Evolutionary conservation across 495 filamentous ascomycete species (phyloP).

Genomic region (Trichoderma gamsii): DNA sequence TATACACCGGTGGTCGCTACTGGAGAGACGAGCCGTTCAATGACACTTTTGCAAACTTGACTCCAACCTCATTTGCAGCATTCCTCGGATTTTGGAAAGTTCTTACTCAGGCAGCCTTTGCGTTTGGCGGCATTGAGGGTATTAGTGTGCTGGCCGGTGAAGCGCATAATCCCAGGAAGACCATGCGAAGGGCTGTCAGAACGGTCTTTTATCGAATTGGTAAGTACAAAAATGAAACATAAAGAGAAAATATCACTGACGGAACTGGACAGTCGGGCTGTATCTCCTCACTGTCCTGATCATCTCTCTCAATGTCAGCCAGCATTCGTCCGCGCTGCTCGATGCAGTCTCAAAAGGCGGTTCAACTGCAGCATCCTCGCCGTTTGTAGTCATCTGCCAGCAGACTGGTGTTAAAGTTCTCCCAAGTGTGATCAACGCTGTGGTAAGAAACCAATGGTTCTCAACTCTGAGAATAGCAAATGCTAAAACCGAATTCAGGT

Average conservation of each 20-base stretch:
- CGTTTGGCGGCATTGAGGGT: conserved; percentile 10
- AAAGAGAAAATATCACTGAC: not conserved
- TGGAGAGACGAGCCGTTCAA: conserved; percentile 7
- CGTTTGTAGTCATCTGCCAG: conserved; percentile 1
- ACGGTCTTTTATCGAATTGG: conserved; percentile 9
- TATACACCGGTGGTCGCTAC: not conserved
- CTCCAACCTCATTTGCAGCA: not conserved
- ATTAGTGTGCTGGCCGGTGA: conserved; percentile 4
- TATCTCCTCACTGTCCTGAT: conserved; percentile 7
- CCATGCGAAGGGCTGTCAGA: conserved; percentile 2
- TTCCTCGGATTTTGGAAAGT: conserved; percentile 10
- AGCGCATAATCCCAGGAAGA: conserved; percentile 2
- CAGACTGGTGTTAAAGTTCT: conserved; percentile 1
- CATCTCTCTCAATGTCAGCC: conserved; percentile 6
- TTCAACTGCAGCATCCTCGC: not conserved
- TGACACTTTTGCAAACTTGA: not conserved
- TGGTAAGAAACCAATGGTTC: not conserved
- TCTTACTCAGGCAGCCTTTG: not conserved
- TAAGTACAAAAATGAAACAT: not conserved
- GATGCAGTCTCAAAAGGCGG: not conserved
- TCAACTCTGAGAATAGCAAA: not conserved
- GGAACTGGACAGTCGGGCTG: not conserved
- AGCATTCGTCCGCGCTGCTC: not conserved
- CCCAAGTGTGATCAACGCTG: conserved; percentile 4
- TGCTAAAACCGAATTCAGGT: not conserved